Percentiles rank a stretch among this genome's conserved stretches.
phyloP scores from a whole-genome alignment of 352 stramenopile genomes.

The Albugo laibachii region DNA sequence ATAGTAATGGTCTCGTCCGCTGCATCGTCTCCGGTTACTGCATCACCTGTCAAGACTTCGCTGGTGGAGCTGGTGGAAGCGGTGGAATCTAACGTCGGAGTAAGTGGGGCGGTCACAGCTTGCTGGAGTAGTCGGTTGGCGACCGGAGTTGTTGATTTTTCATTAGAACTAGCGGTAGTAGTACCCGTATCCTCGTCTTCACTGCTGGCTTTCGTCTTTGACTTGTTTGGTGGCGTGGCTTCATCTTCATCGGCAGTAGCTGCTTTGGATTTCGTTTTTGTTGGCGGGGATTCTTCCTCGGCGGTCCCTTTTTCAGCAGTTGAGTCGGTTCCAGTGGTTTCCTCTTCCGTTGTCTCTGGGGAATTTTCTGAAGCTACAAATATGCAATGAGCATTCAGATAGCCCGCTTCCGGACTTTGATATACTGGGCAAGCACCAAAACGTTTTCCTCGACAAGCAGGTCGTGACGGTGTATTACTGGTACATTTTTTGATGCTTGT shows the following conservation, averaged over 20 bases:
- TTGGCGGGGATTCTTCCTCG: not conserved
- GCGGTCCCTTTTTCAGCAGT: not conserved
- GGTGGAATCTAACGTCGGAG: not conserved
- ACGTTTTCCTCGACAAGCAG: constrained; percentile 7
- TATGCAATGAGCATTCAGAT: not conserved
- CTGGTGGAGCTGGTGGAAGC: not conserved
- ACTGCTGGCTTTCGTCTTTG: not conserved
- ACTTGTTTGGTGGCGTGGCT: not conserved
- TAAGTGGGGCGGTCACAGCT: not conserved
- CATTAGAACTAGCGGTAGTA: not conserved
- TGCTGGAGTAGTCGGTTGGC: not conserved
- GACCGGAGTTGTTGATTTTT: not conserved
- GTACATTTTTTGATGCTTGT: constrained; percentile 4
- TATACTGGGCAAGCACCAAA: constrained; percentile 7
- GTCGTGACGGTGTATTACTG: constrained; percentile 3
- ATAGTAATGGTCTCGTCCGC: constrained; percentile 21
- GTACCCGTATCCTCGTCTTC: not conserved
- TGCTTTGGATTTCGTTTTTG: not conserved
- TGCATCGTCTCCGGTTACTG: not conserved
- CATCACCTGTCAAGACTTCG: not conserved
- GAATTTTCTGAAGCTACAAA: not conserved
- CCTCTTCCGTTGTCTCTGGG: not conserved
- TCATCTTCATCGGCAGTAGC: not conserved
- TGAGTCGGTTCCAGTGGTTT: not conserved
- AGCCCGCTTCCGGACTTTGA: not conserved